Evolutionary conservation across 495 filamentous ascomycete species (phyloP), one percentile per base, ranked within the genome.

Genomic region (Chaetomium fimeti): DNA sequence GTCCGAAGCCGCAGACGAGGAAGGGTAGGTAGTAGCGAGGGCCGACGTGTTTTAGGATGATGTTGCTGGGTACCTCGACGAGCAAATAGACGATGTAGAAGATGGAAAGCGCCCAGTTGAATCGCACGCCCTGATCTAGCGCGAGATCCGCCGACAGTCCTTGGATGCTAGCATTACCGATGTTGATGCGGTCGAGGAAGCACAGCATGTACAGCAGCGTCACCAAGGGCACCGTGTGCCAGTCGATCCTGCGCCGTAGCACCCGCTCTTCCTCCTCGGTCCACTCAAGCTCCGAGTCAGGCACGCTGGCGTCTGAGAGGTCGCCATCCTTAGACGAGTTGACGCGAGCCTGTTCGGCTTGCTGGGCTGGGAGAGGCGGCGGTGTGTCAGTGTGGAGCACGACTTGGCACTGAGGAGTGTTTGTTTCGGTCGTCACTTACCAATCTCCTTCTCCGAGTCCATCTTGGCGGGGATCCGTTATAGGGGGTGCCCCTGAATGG

Each of bases 61-160:
- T 77, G 62, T 91, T 90, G 65, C 81, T 84, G 3, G 86, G 87
- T 12, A 89, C 79, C 68, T 89, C 87, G 60, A 89, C 83, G 13
- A 84, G 73, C 5, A 84, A 74, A 68, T 91, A 92, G 40, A 88
- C 79, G 68, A 92, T 86, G 73, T 90, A 91, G 69, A 85, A 84
- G 48, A 81, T 79, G 65, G 79, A 83, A 28, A 86, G 83, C 2
- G 82, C 77, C 79, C 82, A 82, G 71, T 86, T 87, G 70, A 86
- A 87, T 18, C 78, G 75, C 52, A 79, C 67, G 38, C 81, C 79
- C 22, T 15, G 2, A 32, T 66, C 69, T 27, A 89, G 82, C 36
- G 82, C 60, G 40, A 88, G 68, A 42, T 87, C 84, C 4, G 73
- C 68, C 60, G 74, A 77, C 69, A 88, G 75, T 12, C 87, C 87